A percentile compares a stretch with the other conserved stretches of the same genome.
Conservation (phyloP, 371 early-diverging fungal genomes). For the Mucor irregularis region DNA sequence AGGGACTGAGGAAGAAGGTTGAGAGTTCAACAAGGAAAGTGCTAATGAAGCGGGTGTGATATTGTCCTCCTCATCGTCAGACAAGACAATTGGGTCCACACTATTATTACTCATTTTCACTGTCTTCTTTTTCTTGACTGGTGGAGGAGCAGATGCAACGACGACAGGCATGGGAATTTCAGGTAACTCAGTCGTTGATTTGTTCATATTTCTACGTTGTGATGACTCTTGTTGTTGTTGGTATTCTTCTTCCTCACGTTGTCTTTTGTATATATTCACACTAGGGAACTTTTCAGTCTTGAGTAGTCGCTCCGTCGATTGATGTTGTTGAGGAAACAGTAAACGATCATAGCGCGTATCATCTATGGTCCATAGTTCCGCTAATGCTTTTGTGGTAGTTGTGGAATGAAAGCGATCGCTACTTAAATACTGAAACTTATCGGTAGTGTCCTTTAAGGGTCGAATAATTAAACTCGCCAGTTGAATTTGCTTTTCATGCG, state of each 20-base stretch:
- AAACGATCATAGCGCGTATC: background rate
- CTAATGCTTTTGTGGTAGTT: slow-evolving; percentile 2
- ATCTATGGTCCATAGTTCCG: slow-evolving; percentile 5
- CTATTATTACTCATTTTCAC: background rate
- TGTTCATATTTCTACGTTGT: too few relatives aligned
- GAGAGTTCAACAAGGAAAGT: too few relatives aligned
- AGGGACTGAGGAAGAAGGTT: background rate
- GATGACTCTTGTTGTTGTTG: too few relatives aligned
- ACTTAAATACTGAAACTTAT: slow-evolving; percentile 7
- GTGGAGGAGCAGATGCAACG: background rate
- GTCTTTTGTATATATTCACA: slow-evolving; percentile 1
- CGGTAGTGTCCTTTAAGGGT: background rate
- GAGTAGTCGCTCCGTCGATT: background rate
- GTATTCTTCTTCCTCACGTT: background rate
- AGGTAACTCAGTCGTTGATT: background rate
- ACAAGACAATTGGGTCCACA: background rate
- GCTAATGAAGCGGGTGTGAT: too few relatives aligned
- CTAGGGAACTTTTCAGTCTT: slow-evolving; percentile 2
- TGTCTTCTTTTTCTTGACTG: background rate
- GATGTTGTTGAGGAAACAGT: background rate
- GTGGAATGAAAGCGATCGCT: slow-evolving; percentile 4
- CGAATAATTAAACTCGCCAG: background rate
- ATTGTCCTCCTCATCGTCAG: background rate
- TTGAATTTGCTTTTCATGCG: slow-evolving; percentile 10
- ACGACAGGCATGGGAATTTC: background rate